Evolutionary conservation across 208 protist genomes (phyloP).

Genomic region (Leishmania turanica): DNA sequence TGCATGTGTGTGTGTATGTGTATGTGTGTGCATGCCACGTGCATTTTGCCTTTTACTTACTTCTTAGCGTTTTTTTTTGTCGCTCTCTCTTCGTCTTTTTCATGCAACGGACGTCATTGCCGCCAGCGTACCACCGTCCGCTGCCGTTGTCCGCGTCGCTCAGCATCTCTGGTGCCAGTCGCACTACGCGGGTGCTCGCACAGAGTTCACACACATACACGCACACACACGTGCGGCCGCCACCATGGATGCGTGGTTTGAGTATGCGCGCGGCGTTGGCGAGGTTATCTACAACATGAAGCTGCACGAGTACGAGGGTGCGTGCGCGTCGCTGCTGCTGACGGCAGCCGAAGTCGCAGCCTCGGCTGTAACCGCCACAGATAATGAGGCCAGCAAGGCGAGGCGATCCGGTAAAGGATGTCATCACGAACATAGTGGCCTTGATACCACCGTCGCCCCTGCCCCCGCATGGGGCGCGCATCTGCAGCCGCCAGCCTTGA

Average conservation of each 20-base stretch:
- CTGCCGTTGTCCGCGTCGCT: neutral
- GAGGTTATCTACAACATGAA: constrained; percentile 63
- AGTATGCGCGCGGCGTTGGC: constrained; percentile 41
- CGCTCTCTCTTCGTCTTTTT: neutral
- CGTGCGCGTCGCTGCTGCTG: constrained; percentile 32
- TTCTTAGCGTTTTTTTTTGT: neutral
- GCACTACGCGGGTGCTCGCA: neutral
- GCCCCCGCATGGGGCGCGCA: neutral
- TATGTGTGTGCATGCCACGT: neutral
- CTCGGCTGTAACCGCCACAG: neutral
- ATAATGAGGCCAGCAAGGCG: neutral
- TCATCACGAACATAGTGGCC: neutral
- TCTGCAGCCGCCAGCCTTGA: neutral
- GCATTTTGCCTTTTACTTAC: neutral
- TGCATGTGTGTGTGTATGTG: neutral
- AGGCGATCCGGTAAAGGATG: neutral
- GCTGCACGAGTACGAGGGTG: constrained; percentile 54
- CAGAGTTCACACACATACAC: neutral
- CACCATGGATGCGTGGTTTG: constrained; percentile 57
- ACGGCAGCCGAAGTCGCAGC: constrained; percentile 7
- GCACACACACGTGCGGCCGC: neutral
- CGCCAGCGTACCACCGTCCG: neutral
- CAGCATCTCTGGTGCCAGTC: neutral
- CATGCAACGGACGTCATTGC: neutral
- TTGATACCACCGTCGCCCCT: neutral